These are phyloP conservation scores for Penicillium herquei DNA, from an alignment of 495 filamentous ascomycete species.

Conservation along the genomic window DNA sequence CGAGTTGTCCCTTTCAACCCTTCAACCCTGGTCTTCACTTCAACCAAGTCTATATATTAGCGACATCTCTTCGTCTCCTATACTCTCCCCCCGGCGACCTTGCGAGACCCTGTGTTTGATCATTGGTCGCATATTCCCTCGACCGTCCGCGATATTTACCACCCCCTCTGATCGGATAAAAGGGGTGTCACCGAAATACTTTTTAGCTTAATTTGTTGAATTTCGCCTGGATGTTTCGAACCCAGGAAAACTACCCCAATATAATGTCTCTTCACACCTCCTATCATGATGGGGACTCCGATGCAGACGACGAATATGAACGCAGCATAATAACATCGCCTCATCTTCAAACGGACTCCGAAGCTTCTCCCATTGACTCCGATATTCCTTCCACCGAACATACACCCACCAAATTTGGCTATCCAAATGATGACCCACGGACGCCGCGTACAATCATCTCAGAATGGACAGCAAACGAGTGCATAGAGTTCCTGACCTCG, in stretches of 20 bases:
- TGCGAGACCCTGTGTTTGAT: constrained; percentile 9
- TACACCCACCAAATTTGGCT: constrained; percentile 82
- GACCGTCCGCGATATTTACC: not conserved
- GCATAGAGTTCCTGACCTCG: constrained; percentile 76
- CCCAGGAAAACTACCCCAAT: not conserved
- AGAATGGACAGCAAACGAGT: constrained; percentile 87
- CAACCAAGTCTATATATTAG: too few relatives aligned
- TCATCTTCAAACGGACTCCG: constrained; percentile 68
- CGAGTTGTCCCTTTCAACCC: too few relatives aligned
- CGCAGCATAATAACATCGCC: constrained; percentile 75
- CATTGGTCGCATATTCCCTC: constrained; percentile 16
- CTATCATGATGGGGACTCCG: constrained; percentile 73
- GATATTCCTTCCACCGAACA: constrained; percentile 79
- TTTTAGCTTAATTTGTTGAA: not conserved
- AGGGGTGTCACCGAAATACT: too few relatives aligned
- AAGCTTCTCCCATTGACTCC: constrained; percentile 77
- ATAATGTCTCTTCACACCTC: constrained; percentile 52
- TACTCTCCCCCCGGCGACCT: not conserved
- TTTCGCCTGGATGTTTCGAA: not conserved
- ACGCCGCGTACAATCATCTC: constrained; percentile 77
- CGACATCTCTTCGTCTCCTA: too few relatives aligned
- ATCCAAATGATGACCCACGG: constrained; percentile 58
- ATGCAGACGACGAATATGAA: constrained; percentile 95
- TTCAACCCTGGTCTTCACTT: too few relatives aligned
- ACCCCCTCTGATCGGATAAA: not conserved